Evolutionary conservation across 2,329 filamentous ascomycete species (phyloP).

Genomic region (Phaeosphaeria sp.): DNA sequence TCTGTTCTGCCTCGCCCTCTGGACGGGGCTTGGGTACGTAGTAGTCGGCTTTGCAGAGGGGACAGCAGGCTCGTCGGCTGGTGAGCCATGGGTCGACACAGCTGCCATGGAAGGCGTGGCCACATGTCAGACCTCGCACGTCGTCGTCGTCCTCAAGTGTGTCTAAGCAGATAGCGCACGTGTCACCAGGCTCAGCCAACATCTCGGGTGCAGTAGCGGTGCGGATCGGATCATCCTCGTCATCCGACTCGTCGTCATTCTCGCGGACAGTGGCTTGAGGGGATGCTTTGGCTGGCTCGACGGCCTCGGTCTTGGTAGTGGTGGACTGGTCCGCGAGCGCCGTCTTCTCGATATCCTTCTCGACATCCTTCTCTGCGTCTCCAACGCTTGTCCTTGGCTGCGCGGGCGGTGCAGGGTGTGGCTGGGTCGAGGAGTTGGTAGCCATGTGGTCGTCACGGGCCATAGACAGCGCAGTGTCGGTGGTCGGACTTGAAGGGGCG

Average conservation of each 20-base stretch:
- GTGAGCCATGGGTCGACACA: constrained; percentile 98
- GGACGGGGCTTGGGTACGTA: constrained; percentile 90
- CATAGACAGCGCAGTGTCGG: constrained; percentile 48
- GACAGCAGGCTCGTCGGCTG: constrained; percentile 90
- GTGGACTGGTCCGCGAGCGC: constrained; percentile 11
- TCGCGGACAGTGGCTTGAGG: constrained; percentile 30
- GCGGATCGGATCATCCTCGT: constrained; percentile 81
- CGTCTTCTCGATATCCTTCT: constrained; percentile 31
- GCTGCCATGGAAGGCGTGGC: constrained; percentile 96
- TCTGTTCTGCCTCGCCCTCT: constrained; percentile 54
- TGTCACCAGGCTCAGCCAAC: constrained; percentile 82
- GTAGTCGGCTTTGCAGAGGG: constrained; percentile 97
- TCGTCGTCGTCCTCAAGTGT: constrained; percentile 94
- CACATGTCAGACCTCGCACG: constrained; percentile 89
- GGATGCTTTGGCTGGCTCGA: constrained; percentile 28
- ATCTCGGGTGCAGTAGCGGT: constrained; percentile 82
- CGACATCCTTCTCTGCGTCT: constrained; percentile 26
- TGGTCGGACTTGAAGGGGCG: constrained; percentile 35
- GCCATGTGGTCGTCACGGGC: constrained; percentile 57
- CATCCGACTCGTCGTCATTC: constrained; percentile 64
- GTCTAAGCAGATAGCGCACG: constrained; percentile 96
- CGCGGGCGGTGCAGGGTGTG: constrained; percentile 29
- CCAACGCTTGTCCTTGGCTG: constrained; percentile 33
- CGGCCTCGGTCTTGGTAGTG: constrained; percentile 29
- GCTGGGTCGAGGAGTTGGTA: constrained; percentile 31